Evolutionary conservation across 2,329 filamentous ascomycete genomes (phyloP).

Genomic region (Microsporum ferrugineum): DNA sequence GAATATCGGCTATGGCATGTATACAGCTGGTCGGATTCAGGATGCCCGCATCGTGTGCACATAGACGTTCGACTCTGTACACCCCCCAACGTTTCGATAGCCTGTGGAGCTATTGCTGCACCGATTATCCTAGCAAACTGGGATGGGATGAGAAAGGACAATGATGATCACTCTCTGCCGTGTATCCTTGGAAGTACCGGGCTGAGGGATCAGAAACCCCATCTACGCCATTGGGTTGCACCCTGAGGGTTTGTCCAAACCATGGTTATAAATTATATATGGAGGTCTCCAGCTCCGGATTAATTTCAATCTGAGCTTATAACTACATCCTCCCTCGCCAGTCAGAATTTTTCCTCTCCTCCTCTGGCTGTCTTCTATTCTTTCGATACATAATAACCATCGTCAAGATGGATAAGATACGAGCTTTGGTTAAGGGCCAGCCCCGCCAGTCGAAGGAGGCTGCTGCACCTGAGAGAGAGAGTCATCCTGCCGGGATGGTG

Average conservation of each 20-base stretch:
- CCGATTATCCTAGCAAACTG: not conserved
- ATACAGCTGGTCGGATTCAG: not conserved
- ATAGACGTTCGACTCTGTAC: not conserved
- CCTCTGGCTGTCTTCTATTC: not conserved
- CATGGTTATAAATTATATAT: not conserved
- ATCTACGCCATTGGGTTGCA: not conserved
- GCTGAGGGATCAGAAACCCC: not conserved
- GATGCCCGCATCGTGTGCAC: not conserved
- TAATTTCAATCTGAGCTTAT: not conserved
- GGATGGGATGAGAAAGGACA: not conserved
- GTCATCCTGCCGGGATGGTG: slow-evolving; percentile 18
- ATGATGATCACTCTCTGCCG: not conserved
- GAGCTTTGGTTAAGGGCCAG: not conserved
- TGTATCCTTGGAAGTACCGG: not conserved
- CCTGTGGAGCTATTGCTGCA: not conserved
- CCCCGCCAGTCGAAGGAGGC: slow-evolving; percentile 1
- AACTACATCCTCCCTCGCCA: not conserved
- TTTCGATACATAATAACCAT: not conserved
- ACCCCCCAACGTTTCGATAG: not conserved
- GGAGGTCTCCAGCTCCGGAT: not conserved
- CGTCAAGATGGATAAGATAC: not conserved
- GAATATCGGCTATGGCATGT: too few species aligned
- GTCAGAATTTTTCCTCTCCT: not conserved
- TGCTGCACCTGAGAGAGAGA: slow-evolving; percentile 7
- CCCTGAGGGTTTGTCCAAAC: not conserved